Conservation (phyloP, 208 protist species). For the Leptomonas seymouri region DNA sequence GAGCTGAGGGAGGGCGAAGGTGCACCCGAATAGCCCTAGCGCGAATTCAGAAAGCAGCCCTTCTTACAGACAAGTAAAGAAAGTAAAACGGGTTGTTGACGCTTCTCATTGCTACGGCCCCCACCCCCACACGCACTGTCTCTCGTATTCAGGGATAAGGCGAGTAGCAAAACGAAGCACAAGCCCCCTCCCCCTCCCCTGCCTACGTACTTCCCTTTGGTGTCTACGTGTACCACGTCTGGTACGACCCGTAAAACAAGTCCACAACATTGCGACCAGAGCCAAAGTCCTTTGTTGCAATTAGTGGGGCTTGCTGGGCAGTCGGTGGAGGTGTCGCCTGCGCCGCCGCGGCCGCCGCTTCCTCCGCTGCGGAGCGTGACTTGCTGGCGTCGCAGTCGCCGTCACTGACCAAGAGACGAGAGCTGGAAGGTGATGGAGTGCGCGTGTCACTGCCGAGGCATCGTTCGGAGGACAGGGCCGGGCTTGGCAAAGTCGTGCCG, state of each 20-base stretch:
- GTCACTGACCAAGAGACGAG: not conserved
- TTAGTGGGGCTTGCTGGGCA: conserved; percentile 10
- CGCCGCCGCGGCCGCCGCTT: not conserved
- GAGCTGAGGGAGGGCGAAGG: no score
- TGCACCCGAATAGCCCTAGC: no score
- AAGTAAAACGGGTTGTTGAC: not conserved
- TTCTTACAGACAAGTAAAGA: not conserved
- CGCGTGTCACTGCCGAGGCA: not conserved
- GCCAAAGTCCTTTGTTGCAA: conserved; percentile 28
- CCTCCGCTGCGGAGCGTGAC: not conserved
- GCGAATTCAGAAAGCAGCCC: not conserved
- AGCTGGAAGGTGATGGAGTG: not conserved
- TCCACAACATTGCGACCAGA: conserved; percentile 37
- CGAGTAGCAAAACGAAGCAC: no score
- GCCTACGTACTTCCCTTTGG: not conserved
- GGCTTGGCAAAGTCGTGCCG: not conserved
- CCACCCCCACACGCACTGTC: no score
- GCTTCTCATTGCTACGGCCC: no score
- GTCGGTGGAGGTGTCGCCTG: not conserved
- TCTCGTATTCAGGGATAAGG: no score
- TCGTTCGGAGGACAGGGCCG: not conserved
- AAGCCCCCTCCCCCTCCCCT: not conserved
- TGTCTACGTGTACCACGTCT: conserved; percentile 50
- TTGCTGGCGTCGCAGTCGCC: conserved; percentile 13
- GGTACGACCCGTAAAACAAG: conserved; percentile 48